Conservation (phyloP, 371 early-diverging fungal genomes). For the Quaeritorhiza haematococci region DNA sequence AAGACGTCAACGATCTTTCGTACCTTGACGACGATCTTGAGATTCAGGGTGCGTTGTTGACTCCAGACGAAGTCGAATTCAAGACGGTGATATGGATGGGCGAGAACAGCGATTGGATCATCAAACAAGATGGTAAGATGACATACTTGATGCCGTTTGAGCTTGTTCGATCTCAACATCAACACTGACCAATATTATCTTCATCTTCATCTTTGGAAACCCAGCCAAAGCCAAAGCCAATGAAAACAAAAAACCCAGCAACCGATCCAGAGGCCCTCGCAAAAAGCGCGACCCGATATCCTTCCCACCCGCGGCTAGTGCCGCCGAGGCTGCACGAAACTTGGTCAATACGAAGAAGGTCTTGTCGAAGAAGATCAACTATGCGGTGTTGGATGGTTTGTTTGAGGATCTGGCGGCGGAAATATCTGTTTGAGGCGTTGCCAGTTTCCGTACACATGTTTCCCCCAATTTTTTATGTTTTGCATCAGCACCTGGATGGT, state of each 20-base stretch:
- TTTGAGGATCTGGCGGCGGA: no score
- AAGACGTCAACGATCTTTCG: slow-evolving; percentile 20
- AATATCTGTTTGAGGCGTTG: no score
- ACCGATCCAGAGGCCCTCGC: no score
- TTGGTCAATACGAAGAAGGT: slow-evolving; percentile 53
- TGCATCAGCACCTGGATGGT: no score
- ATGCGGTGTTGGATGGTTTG: slow-evolving; percentile 70
- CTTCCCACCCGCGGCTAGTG: slow-evolving; percentile 7
- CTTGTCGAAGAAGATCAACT: slow-evolving; percentile 88
- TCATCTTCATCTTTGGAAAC: not conserved
- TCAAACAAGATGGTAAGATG: slow-evolving; percentile 59
- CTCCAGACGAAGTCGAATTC: slow-evolving; percentile 65
- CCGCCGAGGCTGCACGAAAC: slow-evolving; percentile 25
- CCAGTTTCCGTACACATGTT: no score
- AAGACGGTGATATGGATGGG: slow-evolving; percentile 82
- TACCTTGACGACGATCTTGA: slow-evolving; percentile 77
- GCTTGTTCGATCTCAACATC: not conserved
- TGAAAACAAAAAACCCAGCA: slow-evolving; percentile 2
- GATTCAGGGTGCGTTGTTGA: slow-evolving; percentile 63
- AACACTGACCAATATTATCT: not conserved
- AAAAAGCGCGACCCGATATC: no score
- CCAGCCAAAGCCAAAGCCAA: not conserved
- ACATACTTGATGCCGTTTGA: not conserved
- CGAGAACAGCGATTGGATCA: slow-evolving; percentile 80
- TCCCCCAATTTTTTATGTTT: no score